Evolutionary conservation across 305 asterid genomes (phyloP), one percentile per base, ranked within the genome.

Genomic region (Andrographis paniculata): DNA sequence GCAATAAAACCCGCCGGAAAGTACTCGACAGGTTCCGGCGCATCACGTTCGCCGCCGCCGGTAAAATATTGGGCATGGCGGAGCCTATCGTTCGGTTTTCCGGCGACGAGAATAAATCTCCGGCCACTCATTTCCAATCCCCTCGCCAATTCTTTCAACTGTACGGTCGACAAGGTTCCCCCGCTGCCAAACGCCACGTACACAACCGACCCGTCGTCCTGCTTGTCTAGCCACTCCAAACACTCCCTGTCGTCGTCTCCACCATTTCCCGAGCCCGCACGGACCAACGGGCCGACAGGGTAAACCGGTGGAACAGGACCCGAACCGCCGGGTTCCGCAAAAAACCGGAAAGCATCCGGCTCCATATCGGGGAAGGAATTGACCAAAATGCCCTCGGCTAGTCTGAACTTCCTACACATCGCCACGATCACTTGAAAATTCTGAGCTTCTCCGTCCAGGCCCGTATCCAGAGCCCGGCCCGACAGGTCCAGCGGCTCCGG

Each of bases 121-220:
- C 70, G 82, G 39, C 66, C 80, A 15, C 82, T 73, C 70, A 59
- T 45, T 13, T 81, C 87, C 48, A 81, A 53, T 1, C 93, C 93
- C 4, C 42, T 24, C 0, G 93, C 87, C 3, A 81, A 23, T 21
- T 81, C 93, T 2, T 35, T 53, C 0, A 75, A 46, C 30, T 81
- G 87, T 7, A 58, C 63, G 19, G 33, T 65, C 1, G 78, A 41
- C 10, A 81, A 51, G 45, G 82, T 55, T 53, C 93, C 93, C 35
- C 78, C 93, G n/a, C 87, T 75, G 3, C 93, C 87, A 2, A 70
- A 81, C 0, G 76, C 75, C 22, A 75, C 60, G 31, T 51, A 78
- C 50, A 81, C 20, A 0, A 81, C 87, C 0, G 93, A 78, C 0
- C 68, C 61, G 2, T 17, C 53, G 8, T 87, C 82, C 52, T 78